Conservation (phyloP, 768 basidiomycete genomes). For the Cystobasidium ongulense region DNA sequence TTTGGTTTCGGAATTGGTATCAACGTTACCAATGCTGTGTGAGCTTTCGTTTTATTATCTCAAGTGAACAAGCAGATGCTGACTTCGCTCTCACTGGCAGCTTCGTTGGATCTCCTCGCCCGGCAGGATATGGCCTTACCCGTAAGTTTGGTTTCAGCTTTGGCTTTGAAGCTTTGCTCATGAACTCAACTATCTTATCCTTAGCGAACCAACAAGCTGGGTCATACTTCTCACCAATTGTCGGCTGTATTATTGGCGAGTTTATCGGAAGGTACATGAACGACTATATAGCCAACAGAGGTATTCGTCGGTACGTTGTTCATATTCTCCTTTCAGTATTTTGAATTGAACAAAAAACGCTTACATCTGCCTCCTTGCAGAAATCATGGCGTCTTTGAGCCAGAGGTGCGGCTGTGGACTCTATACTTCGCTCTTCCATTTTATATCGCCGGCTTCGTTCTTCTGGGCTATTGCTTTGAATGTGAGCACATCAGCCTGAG, state of each 20-base stretch:
- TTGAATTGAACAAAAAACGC: no score
- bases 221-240: conserved; percentile 43
- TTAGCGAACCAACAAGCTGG: conserved; percentile 21
- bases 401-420: conserved; percentile 57
- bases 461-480: conserved; percentile 55
- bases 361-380: no score
- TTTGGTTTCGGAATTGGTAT: conserved; percentile 53
- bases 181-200: conserved; percentile 39
- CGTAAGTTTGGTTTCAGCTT: conserved; percentile 52
- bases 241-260: conserved; percentile 54
- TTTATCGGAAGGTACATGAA: conserved; percentile 53
- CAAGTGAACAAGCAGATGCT: no score
- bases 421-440: conserved; percentile 54
- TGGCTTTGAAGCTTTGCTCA: conserved; percentile 55
- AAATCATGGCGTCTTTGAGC: conserved; percentile 57
- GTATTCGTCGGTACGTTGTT: neutral
- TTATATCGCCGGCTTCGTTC: conserved; percentile 57
- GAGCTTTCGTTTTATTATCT: neutral
- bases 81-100: neutral
- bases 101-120: conserved; percentile 55
- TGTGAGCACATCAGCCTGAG: conserved; percentile 44
- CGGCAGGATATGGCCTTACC: conserved; percentile 52
- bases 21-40: conserved; percentile 58
- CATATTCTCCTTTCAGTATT: no score
- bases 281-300: conserved; percentile 45